Evolutionary conservation across 108 stramenopile species (phyloP).

Genomic region (Seminavis robusta): DNA sequence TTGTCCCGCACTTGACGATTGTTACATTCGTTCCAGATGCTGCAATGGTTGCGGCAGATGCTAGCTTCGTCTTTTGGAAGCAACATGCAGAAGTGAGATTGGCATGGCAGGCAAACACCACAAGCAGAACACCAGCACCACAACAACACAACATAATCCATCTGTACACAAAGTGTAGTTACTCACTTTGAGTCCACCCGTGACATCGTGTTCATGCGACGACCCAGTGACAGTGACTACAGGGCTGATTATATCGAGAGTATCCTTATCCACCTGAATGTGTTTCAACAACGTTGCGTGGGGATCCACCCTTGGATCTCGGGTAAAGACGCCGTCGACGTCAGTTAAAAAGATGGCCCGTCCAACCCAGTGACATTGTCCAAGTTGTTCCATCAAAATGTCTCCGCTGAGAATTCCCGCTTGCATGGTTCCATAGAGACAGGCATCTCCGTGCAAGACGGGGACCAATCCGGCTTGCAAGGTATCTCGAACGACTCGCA

Average conservation of each 20-base stretch:
- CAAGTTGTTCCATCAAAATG: constrained; percentile 53
- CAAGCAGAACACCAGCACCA: neutral
- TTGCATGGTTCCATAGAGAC: constrained; percentile 46
- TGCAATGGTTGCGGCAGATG: constrained; percentile 50
- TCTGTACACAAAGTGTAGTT: too few relatives aligned
- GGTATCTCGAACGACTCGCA: constrained; percentile 29
- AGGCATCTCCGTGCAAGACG: constrained; percentile 82
- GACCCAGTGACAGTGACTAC: constrained; percentile 54
- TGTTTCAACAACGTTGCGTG: constrained; percentile 41
- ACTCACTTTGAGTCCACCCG: constrained; percentile 64
- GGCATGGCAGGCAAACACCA: neutral
- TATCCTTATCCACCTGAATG: constrained; percentile 35
- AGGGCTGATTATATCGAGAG: constrained; percentile 12
- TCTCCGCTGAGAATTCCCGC: constrained; percentile 74
- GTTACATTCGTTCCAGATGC: constrained; percentile 43
- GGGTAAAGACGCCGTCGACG: constrained; percentile 69
- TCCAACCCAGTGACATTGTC: constrained; percentile 1
- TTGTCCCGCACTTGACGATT: constrained; percentile 47
- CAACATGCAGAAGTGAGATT: neutral
- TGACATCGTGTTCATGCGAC: constrained; percentile 76
- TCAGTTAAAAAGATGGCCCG: constrained; percentile 69
- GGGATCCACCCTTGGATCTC: constrained; percentile 49
- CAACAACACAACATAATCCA: neutral
- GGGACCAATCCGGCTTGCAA: constrained; percentile 67
- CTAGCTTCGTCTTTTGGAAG: constrained; percentile 40